Evolutionary conservation across 1,139 yeast species (phyloP).

Genomic region (Diutina siamensis): DNA sequence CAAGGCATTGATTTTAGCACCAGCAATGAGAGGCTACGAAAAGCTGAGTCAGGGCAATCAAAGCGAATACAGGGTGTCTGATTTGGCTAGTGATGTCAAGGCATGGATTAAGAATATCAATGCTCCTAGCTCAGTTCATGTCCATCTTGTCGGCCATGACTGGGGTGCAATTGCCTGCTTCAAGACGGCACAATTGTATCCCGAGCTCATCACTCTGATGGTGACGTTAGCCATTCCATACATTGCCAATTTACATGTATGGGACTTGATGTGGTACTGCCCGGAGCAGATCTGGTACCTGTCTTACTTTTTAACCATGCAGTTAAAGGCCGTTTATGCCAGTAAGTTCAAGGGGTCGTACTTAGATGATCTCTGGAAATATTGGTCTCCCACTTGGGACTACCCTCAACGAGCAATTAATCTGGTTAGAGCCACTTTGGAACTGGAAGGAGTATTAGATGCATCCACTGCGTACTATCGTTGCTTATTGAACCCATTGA

Average conservation of each 20-base stretch:
- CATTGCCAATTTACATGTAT: constrained; percentile 17
- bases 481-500: constrained; percentile 18
- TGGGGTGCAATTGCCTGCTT: constrained; percentile 35
- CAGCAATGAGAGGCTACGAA: constrained; percentile 33
- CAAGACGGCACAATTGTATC: constrained; percentile 25
- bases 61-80: constrained; percentile 17
- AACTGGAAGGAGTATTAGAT: constrained; percentile 20
- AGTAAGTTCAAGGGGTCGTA: constrained; percentile 16
- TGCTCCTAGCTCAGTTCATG: constrained; percentile 16
- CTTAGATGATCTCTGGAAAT: constrained; percentile 24
- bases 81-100: constrained; percentile 25
- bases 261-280: constrained; percentile 19
- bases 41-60: constrained; percentile 20
- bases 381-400: constrained; percentile 33
- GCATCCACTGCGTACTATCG: constrained; percentile 34
- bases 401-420: constrained; percentile 18
- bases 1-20: constrained; percentile 22
- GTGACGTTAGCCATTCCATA: constrained; percentile 32
- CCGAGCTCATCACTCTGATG: constrained; percentile 25
- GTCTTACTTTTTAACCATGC: constrained; percentile 33
- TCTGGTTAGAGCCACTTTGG: constrained; percentile 19
- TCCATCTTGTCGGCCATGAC: constrained; percentile 34
- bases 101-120: constrained; percentile 21
- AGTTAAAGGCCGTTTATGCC: constrained; percentile 17
- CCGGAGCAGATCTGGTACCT: constrained; percentile 28